phyloP scores from a whole-genome alignment of 352 stramenopile species.

The Phytophthora nicotianae region DNA sequence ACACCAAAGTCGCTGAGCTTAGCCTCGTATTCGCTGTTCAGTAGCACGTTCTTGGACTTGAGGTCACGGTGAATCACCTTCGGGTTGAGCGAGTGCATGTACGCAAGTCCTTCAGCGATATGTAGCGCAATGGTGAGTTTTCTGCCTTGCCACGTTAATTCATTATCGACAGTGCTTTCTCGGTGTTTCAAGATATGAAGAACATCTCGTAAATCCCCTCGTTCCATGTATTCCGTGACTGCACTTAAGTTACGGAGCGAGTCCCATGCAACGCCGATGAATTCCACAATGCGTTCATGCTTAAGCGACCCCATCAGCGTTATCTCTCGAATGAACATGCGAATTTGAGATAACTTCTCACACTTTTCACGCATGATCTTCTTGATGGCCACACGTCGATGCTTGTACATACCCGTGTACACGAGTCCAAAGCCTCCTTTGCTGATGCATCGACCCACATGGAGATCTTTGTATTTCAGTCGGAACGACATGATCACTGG shows the following conservation, averaged over 20 bases:
- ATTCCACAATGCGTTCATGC: conserved; percentile 75
- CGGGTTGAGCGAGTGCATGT: conserved; percentile 69
- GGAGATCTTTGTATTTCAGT: conserved; percentile 46
- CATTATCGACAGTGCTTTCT: conserved; percentile 24
- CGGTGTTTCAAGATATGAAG: conserved; percentile 46
- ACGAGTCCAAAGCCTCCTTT: conserved; percentile 54
- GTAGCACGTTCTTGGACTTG: conserved; percentile 81
- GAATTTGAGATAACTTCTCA: conserved; percentile 40
- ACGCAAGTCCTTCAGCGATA: conserved; percentile 65
- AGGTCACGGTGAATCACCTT: conserved; percentile 83
- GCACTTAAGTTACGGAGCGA: conserved; percentile 54
- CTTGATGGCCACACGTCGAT: conserved; percentile 49
- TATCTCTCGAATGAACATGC: conserved; percentile 60
- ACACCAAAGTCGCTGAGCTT: conserved; percentile 85
- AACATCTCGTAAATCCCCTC: conserved; percentile 68
- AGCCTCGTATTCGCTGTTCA: conserved; percentile 58
- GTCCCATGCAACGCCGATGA: conserved; percentile 74
- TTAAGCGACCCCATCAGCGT: conserved; percentile 61
- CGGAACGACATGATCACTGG: conserved; percentile 42
- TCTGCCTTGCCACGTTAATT: conserved; percentile 49
- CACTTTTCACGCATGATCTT: conserved; percentile 44
- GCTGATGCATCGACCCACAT: conserved; percentile 44
- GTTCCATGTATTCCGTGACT: conserved; percentile 81
- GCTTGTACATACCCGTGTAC: conserved; percentile 41
- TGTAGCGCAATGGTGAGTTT: conserved; percentile 69